These are phyloP conservation scores for Calonectria leucothoes DNA, from an alignment of 2,329 filamentous ascomycete genomes.

Conservation along the genomic window DNA sequence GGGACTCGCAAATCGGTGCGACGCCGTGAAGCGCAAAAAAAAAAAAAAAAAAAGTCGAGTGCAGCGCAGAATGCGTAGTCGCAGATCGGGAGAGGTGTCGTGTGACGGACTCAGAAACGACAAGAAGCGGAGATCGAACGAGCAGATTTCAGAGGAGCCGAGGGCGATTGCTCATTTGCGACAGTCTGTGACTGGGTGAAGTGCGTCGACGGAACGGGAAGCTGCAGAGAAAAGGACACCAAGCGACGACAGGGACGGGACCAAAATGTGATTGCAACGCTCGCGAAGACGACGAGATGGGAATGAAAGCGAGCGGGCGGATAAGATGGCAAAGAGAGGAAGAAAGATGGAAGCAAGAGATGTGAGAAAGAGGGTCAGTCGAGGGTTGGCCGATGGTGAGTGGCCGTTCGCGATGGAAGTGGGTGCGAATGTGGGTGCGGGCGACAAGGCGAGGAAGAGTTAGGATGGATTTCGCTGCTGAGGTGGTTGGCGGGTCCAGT, in stretches of 20 bases:
- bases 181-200: constrained; percentile 22
- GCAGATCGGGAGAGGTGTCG: constrained; percentile 18
- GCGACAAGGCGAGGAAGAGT: constrained; percentile 24
- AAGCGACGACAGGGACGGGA: neutral
- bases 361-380: constrained; percentile 12
- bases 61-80: neutral
- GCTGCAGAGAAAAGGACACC: constrained; percentile 20
- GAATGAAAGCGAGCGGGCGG: constrained; percentile 9
- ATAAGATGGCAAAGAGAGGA: constrained; percentile 7
- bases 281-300: neutral
- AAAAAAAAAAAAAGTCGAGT: neutral
- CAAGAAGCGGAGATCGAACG: constrained; percentile 12
- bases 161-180: constrained; percentile 27
- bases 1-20: constrained; percentile 20
- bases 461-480: constrained; percentile 15
- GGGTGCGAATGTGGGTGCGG: constrained; percentile 20
- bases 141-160: constrained; percentile 21
- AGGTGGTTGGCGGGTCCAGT: constrained; percentile 39
- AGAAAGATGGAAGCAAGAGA: constrained; percentile 6
- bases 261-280: constrained; percentile 6
- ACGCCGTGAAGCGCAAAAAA: constrained; percentile 5
- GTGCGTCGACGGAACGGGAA: constrained; percentile 19
- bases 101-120: constrained; percentile 11
- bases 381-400: constrained; percentile 28
- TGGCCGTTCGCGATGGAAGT: constrained; percentile 29